These are phyloP conservation scores for Talaromyces piceae DNA, from an alignment of 2,329 filamentous ascomycete species.

Conservation along the genomic window DNA sequence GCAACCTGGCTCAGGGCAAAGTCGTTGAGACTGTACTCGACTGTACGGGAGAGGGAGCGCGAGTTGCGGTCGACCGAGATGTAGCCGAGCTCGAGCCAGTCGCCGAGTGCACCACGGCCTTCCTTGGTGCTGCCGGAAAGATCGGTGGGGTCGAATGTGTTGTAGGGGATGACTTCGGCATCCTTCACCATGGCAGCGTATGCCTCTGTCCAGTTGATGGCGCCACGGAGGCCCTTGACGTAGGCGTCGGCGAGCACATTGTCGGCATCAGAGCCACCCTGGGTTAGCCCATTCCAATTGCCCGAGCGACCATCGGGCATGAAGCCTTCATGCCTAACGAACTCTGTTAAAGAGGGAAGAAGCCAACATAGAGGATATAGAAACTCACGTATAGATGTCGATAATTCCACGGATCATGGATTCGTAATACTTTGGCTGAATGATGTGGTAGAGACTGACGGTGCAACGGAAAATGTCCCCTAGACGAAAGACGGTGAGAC, in stretches of 20 bases:
- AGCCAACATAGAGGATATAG: background rate
- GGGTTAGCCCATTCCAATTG: constrained; percentile 55
- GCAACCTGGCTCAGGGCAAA: constrained; percentile 55
- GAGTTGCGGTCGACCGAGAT: constrained; percentile 52
- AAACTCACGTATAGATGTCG: constrained; percentile 56
- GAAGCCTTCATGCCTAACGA: constrained; percentile 42
- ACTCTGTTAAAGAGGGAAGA: background rate
- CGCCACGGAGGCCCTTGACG: constrained; percentile 58
- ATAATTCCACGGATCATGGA: constrained; percentile 61
- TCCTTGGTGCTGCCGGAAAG: constrained; percentile 57
- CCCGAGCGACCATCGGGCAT: constrained; percentile 60
- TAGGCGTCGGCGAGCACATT: constrained; percentile 67
- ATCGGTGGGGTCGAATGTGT: constrained; percentile 50
- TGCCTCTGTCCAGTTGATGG: constrained; percentile 58
- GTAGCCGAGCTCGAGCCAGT: constrained; percentile 60
- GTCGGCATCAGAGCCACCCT: constrained; percentile 64
- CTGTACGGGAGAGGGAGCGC: constrained; percentile 56
- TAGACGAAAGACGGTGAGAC: constrained; percentile 21
- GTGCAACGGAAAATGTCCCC: constrained; percentile 61
- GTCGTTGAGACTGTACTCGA: constrained; percentile 61
- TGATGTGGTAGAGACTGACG: constrained; percentile 57
- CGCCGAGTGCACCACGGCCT: constrained; percentile 60
- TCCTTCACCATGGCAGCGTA: constrained; percentile 60
- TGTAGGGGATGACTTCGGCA: constrained; percentile 56
- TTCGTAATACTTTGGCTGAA: constrained; percentile 56